phyloP scores from a whole-genome alignment of 2,329 filamentous ascomycete genomes.

The Aspergillus bombycis region DNA sequence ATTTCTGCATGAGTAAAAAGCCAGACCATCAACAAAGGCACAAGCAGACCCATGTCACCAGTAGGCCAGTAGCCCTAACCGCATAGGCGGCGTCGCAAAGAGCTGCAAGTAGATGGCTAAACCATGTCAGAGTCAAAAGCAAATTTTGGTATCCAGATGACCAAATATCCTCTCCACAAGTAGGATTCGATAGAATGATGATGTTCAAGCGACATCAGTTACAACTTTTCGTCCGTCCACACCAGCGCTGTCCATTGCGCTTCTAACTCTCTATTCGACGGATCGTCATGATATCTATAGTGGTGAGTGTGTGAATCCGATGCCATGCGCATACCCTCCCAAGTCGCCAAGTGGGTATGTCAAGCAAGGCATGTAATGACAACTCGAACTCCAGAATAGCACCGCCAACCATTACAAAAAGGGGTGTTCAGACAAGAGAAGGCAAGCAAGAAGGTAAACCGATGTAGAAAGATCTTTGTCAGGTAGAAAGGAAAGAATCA shows the following conservation, averaged over 20 bases:
- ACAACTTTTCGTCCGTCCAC: constrained; percentile 23
- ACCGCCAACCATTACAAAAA: constrained; percentile 21
- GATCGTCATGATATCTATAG: constrained; percentile 26
- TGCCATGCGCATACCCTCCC: constrained; percentile 24
- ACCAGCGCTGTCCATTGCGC: constrained; percentile 19
- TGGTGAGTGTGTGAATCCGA: constrained; percentile 21
- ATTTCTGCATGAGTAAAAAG: not conserved
- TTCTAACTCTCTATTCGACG: constrained; percentile 28
- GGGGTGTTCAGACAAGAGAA: constrained; percentile 1
- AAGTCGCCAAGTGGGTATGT: constrained; percentile 21
- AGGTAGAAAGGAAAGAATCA: constrained; percentile 18
- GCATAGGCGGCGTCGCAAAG: not conserved
- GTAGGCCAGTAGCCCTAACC: constrained; percentile 2
- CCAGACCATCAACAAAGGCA: constrained; percentile 1
- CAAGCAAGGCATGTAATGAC: constrained; percentile 19
- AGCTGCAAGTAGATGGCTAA: constrained; percentile 9
- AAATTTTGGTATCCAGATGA: constrained; percentile 11
- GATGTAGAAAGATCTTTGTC: constrained; percentile 3
- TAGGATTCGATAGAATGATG: not conserved
- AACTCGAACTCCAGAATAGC: constrained; percentile 22
- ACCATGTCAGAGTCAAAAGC: constrained; percentile 10
- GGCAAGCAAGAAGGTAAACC: constrained; percentile 1
- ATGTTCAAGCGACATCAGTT: constrained; percentile 16
- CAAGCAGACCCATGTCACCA: not conserved
- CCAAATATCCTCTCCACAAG: constrained; percentile 6